These are phyloP conservation scores for Fusarium xyrophilum DNA, from an alignment of 2,329 filamentous ascomycete species.

Conservation along the genomic window DNA sequence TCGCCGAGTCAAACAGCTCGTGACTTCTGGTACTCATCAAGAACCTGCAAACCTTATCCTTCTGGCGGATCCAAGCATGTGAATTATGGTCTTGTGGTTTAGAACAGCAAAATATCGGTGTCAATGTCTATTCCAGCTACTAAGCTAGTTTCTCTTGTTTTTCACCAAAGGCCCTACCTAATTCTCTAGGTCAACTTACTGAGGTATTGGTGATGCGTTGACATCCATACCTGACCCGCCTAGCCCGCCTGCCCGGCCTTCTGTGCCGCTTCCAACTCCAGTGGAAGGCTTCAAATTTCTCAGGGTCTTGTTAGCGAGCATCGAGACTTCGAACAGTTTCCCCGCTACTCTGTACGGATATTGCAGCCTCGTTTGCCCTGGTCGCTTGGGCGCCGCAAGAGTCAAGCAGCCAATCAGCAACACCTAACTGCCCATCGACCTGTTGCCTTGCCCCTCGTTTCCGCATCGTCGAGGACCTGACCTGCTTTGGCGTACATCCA, in stretches of 20 bases:
- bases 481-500: constrained; percentile 21
- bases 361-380: constrained; percentile 15
- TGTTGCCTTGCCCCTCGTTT: constrained; percentile 39
- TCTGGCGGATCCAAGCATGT: background rate
- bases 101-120: background rate
- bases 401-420: constrained; percentile 17
- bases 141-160: background rate
- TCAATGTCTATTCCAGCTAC: background rate
- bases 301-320: constrained; percentile 20
- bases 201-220: constrained; percentile 12
- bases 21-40: constrained; percentile 4
- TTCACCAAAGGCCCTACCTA: background rate
- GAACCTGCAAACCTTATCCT: constrained; percentile 10
- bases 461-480: constrained; percentile 6
- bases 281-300: constrained; percentile 1
- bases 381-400: background rate
- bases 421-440: constrained; percentile 9
- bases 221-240: constrained; percentile 2
- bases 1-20: background rate
- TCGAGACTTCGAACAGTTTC: constrained; percentile 12
- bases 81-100: background rate
- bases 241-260: background rate
- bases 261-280: constrained; percentile 16
- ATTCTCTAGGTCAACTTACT: constrained; percentile 8
- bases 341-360: too few species aligned